phyloP scores from a whole-genome alignment of 768 basidiomycete species.

The Collybia sordida region DNA sequence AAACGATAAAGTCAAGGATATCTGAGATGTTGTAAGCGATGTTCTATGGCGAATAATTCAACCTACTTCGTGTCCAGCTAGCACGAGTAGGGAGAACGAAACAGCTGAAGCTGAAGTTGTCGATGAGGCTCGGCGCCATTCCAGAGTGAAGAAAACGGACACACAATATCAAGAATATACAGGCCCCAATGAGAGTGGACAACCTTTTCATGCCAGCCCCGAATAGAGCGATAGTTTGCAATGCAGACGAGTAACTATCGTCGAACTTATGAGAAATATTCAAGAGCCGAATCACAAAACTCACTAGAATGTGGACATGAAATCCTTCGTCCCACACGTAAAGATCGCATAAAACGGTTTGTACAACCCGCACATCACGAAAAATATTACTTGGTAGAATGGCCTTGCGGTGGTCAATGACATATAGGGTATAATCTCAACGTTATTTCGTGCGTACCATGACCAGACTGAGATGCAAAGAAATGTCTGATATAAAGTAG shows the following conservation, averaged over 20 bases:
- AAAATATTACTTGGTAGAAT: constrained; percentile 23
- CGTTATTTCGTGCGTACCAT: constrained; percentile 32
- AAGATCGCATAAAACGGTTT: constrained; percentile 2
- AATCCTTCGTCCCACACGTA: constrained; percentile 47
- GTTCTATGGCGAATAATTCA: background rate
- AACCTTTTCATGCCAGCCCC: constrained; percentile 46
- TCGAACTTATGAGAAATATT: constrained; percentile 9
- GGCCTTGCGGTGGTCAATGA: constrained; percentile 14
- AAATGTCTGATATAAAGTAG: constrained; percentile 45
- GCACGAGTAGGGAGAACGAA: constrained; percentile 13
- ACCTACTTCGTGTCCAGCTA: constrained; percentile 13
- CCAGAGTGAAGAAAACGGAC: constrained; percentile 12
- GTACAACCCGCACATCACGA: constrained; percentile 14
- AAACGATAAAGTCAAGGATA: constrained; percentile 50
- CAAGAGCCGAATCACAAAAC: constrained; percentile 7
- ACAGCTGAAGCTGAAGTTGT: background rate
- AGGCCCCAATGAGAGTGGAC: constrained; percentile 39
- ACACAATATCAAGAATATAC: constrained; percentile 37
- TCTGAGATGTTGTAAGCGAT: constrained; percentile 23
- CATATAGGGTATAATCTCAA: background rate
- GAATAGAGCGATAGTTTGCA: constrained; percentile 51
- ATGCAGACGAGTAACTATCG: constrained; percentile 21
- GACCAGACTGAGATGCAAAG: constrained; percentile 47
- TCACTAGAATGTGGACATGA: constrained; percentile 44
- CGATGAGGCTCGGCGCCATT: background rate